Base-by-base conservation (phyloP, 805 yeast species). In the Hanseniaspora vineae region DNA sequence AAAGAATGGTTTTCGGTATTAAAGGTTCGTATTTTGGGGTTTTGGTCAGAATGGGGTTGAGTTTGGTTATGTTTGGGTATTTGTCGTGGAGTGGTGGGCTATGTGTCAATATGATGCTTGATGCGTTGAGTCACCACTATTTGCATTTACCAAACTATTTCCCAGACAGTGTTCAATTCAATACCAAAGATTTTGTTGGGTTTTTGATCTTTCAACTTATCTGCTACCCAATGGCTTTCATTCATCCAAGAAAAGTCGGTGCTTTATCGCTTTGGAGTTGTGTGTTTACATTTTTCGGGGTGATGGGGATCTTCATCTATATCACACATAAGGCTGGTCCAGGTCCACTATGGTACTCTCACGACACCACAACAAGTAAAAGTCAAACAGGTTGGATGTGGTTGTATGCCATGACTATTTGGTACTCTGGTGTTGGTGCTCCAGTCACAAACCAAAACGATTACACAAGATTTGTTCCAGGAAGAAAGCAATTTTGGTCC, bases 391-490 rank as follows among this genome's bases (percentile, higher is more conserved):
- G 19, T 4, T 68, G 72, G 71, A 57, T 59, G 59, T 69, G 72
- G 71, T 46, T 69, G 6, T 65, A 66, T 48, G 68, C 66, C 17
- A 66, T 68, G 51, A 57, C 66, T 13, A 60, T 62, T 20, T 67
- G 72, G 70, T 67, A 65, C 45, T 66, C 71, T 31, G 65, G 70
- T 23, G 52, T 69, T 14, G 60, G 69, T 14, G 59, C 69, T 3
- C 70, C 65, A 48, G 64, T 68, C 42, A 59, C 69, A 15, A 69
- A 69, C 48, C 68, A 65, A 50, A 58, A 69, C 29, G 73, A 69
- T 52, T 69, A 59, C 50, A 62, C 72, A 5, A 57, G 75, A 53
- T 70, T 70, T 52, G 62, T 70, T 10, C 51, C 52, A 8, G 49
- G 55, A 13, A 51, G 53, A 31, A 57, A 50, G 40, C 44, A 47